Evolutionary conservation across 2,329 filamentous ascomycete species (phyloP), one percentile per base, ranked within the genome.

Genomic region (Claviceps cyperi): DNA sequence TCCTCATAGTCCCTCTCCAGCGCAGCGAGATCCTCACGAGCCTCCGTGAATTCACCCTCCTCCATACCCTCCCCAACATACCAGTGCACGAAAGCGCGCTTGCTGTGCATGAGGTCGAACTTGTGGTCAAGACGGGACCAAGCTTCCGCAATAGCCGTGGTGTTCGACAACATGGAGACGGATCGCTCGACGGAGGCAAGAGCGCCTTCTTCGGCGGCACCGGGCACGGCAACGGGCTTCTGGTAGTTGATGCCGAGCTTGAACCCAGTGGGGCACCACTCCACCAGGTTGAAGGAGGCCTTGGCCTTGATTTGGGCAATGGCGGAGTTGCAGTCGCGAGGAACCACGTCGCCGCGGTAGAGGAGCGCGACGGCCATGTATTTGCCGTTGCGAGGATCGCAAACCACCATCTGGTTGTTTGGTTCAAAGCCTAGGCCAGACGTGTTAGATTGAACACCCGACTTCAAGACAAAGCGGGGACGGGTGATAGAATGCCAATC

Each of bases 1-100:
- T 90, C 86, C 69, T 89, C 85, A 65, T 91, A 91, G 61, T 91
- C 86, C 73, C 84, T 86, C 75, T 91, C 86, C 36, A 92, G 74
- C 46, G 86, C 86, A 55, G 86, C 86, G 53, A 92, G 74, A 66
- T 92, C 86, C 72, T 92, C 86, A 59, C 86, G 83, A 54, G 86
- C 86, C 69, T 92, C 86, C 55, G 82, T 85, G 73, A 92, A 92
- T 69, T 92, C 86, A 60, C 86, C 86, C 67, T 92, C 86, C 73
- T 92, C 86, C 86, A 92, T 92, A 71, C 86, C 86, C 72, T 92
- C 86, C 57, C 86, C 86, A 49, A 92, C 86, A 58, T 86, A 86
- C 82, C 82, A 85, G 70, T 86, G 81, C 44, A 85, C 81, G 60
- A 86, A 85, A 53, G 82, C 81, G 57, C 82, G 81, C 77, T 85